Percentiles rank a stretch among this genome's conserved stretches.
Conservation (phyloP, 139 green algal genomes). For the Auxenochlorella protothecoides region DNA sequence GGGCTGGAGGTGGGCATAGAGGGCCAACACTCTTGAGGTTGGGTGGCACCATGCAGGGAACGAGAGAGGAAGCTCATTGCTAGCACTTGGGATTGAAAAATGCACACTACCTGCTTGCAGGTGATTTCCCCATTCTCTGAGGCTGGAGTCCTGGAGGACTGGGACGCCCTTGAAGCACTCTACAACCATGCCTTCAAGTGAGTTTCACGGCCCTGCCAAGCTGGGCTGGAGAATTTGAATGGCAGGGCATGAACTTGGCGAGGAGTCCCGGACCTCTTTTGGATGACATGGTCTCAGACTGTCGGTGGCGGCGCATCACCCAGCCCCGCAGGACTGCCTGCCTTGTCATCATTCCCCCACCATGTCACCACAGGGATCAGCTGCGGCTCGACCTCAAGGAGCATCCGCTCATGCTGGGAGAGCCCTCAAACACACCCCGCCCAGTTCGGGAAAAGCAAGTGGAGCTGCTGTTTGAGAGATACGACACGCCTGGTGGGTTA, state of each 20-base stretch:
- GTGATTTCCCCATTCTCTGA: slow-evolving; percentile 22
- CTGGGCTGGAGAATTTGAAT: no score
- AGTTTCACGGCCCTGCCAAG: background rate
- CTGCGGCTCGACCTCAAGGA: slow-evolving; percentile 65
- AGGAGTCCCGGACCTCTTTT: no score
- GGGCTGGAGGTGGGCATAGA: slow-evolving; percentile 7
- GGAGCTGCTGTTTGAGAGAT: slow-evolving; percentile 82
- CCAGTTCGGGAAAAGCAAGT: slow-evolving; percentile 64
- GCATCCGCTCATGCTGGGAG: slow-evolving; percentile 82
- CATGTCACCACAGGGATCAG: slow-evolving; percentile 47
- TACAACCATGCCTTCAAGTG: slow-evolving; percentile 48
- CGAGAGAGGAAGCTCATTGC: no score
- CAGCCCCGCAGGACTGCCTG: no score
- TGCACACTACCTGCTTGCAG: no score
- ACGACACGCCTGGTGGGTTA: slow-evolving; percentile 28
- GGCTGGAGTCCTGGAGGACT: slow-evolving; percentile 45
- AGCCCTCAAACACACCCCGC: slow-evolving; percentile 62
- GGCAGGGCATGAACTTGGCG: no score
- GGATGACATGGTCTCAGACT: no score
- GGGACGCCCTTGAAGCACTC: slow-evolving; percentile 49
- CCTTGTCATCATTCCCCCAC: no score
- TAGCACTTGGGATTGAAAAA: no score
- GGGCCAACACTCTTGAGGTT: no score
- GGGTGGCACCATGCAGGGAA: no score
- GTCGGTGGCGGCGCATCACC: no score